Base-by-base conservation (phyloP, 805 yeast species). In the Starmerella floricola region DNA sequence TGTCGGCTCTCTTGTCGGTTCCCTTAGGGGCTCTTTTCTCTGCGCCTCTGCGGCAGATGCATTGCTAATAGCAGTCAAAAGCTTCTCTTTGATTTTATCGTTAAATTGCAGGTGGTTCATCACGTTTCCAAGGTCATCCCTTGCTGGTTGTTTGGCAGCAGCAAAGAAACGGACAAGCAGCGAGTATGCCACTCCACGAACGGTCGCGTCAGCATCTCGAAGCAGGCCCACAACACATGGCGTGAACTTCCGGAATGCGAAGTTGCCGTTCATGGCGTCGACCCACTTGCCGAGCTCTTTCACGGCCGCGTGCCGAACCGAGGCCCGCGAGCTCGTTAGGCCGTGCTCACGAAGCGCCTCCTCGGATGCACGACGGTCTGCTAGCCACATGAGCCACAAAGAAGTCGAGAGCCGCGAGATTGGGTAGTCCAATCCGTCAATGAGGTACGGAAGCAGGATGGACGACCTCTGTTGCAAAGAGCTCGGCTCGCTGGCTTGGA, bases 121-220 rank as follows among this genome's bases (percentile, higher is more conserved):
- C 27, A 68, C 72, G 26, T 57, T 56, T 8, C 63, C 55, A 29
- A 76, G 60, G 46, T 73, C 78, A 24, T 57, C 59, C 47, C 64
- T 66, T 29, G 74, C 75, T 13, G 61, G 61, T 27, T 54, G 54
- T 26, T 50, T 43, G 3, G 62, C 60, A 42, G 61, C 62, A 34
- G 52, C 59, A 57, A 70, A 71, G 40, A 68, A 65, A 6, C 55
- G 38, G 1, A 61, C 49, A 12, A 73, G 49, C 27, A 70, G 48
- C 2, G 51, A 54, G 12, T 48, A 41, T 12, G 61, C 55, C 5
- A 57, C 48, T 4, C 30, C 41, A 5, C 54, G 52, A 6, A 61
- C 60, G 2, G 19, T 33, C 2, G 51, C 45, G 18, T 45, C 42
- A 2, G 41, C 24, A 37, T 62, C 64, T 3, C 44, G 48, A 8